A percentile compares a stretch with the other conserved stretches of the same genome.
These are phyloP conservation scores for Xylona heveae DNA, from an alignment of 495 filamentous ascomycete species.

Conservation along the genomic window DNA sequence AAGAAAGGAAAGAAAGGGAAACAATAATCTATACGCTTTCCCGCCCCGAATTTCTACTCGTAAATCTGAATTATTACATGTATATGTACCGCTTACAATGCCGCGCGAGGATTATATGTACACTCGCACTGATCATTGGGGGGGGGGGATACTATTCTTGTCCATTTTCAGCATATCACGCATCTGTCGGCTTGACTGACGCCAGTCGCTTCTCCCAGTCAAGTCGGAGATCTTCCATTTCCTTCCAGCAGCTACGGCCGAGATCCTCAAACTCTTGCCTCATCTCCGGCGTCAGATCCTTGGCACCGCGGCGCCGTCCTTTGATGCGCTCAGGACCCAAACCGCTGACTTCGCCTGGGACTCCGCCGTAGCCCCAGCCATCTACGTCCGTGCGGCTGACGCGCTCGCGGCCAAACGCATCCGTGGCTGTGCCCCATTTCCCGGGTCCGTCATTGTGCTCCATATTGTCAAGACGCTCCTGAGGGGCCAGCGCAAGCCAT, in stretches of 20 bases:
- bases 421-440: slow-evolving; percentile 70
- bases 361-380: slow-evolving; percentile 68
- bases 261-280: slow-evolving; percentile 51
- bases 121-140: too few relatives aligned
- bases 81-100: too few relatives aligned
- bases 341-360: slow-evolving; percentile 35
- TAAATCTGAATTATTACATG: too few relatives aligned
- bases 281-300: slow-evolving; percentile 38
- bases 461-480: slow-evolving; percentile 38
- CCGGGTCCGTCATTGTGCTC: slow-evolving; percentile 23
- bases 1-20: too few relatives aligned
- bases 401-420: slow-evolving; percentile 31
- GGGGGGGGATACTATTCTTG: too few relatives aligned
- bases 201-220: slow-evolving; percentile 49
- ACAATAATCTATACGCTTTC: too few relatives aligned
- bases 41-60: too few relatives aligned
- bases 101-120: too few relatives aligned
- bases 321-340: slow-evolving; percentile 17
- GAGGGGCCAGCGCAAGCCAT: slow-evolving; percentile 57
- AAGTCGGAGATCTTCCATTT: slow-evolving; percentile 65
- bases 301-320: slow-evolving; percentile 26
- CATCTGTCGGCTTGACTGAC: too few relatives aligned
- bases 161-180: too few relatives aligned
- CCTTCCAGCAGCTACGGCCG: slow-evolving; percentile 51
- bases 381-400: slow-evolving; percentile 57